Evolutionary conservation across 805 yeast species (phyloP), one percentile per base, ranked within the genome.

Genomic region (Komagataella populi): DNA sequence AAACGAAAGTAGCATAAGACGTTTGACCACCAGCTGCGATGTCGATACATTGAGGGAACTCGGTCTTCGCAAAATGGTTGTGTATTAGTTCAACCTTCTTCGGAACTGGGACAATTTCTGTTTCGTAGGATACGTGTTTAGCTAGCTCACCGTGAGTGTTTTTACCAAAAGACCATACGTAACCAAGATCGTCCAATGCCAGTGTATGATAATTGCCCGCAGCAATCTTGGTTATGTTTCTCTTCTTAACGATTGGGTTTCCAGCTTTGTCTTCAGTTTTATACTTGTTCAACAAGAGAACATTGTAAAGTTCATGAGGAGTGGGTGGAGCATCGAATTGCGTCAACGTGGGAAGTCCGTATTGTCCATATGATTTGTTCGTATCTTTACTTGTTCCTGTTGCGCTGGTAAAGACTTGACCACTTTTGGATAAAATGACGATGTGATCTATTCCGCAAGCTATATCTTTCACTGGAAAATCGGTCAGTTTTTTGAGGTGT

Each of bases 61-160:
- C 68, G 49, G 64, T 70, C 55, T 66, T 63, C 52, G 62, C 64
- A 59, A 70, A 72, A 62, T 70, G 71, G 17, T 56, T 55, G 44
- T 68, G 64, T 45, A 77, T 65, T 2, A 71, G 60, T 3, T 70
- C 69, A 30, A 83, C 60, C 54, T 70, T 69, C 47, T 73, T 76
- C 2, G 99, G 99, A 45, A 80, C 77, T 4, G 95, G 78, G 48
- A 83, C 72, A 47, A 76, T 69, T 58, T 84, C 91, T 16, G 84
- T 78, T 53, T 78, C 79, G 61, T 80, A 80, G 20, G 76, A 70
- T 48, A 84, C 81, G 6, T 80, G 80, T 48, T 78, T 71, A 8
- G 91, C 96, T 51, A 91, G 71, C 60, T 93, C 91, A n/a, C 98
- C 98, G 63, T 69, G 79, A 3, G 78, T 71, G 63, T 91, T 91